Evolutionary conservation across 441 rosid genomes (phyloP).

Genomic region (Kokia cookei): DNA sequence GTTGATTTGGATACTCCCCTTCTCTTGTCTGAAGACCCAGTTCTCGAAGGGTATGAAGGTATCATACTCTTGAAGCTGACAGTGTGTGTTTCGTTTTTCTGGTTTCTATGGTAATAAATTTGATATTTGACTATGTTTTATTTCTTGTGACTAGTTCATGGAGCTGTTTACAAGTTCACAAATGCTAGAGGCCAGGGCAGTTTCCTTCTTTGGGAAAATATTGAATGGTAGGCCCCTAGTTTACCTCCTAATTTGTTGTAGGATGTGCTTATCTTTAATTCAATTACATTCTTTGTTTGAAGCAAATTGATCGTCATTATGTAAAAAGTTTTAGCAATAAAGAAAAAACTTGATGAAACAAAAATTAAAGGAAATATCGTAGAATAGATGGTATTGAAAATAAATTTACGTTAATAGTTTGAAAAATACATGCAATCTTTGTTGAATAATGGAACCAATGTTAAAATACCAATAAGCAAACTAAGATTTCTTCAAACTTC

Average conservation of each 20-base stretch:
- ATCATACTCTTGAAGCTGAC: conserved; percentile 10
- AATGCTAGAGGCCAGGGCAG: conserved; percentile 74
- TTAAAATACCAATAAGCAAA: too few relatives aligned
- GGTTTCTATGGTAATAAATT: background rate
- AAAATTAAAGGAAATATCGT: too few relatives aligned
- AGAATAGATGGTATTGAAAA: too few relatives aligned
- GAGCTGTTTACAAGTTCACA: conserved; percentile 71
- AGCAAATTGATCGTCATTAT: too few relatives aligned
- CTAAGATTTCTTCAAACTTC: too few relatives aligned
- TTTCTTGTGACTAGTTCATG: conserved; percentile 36
- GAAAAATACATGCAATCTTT: too few relatives aligned
- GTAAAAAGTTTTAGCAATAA: too few relatives aligned
- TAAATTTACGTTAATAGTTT: too few relatives aligned
- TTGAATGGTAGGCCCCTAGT: conserved; percentile 30
- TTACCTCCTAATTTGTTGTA: background rate
- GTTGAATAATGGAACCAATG: too few relatives aligned
- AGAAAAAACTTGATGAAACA: too few relatives aligned
- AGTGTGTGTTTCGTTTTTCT: background rate
- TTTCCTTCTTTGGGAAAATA: conserved; percentile 62
- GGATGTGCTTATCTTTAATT: background rate
- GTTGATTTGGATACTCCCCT: conserved; percentile 85
- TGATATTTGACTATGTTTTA: conserved; percentile 5
- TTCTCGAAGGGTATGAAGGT: conserved; percentile 84
- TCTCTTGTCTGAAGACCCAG: conserved; percentile 85
- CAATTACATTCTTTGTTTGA: too few relatives aligned